Base-by-base conservation (phyloP, 805 yeast genomes). In the Candida pseudoglaebosa region DNA sequence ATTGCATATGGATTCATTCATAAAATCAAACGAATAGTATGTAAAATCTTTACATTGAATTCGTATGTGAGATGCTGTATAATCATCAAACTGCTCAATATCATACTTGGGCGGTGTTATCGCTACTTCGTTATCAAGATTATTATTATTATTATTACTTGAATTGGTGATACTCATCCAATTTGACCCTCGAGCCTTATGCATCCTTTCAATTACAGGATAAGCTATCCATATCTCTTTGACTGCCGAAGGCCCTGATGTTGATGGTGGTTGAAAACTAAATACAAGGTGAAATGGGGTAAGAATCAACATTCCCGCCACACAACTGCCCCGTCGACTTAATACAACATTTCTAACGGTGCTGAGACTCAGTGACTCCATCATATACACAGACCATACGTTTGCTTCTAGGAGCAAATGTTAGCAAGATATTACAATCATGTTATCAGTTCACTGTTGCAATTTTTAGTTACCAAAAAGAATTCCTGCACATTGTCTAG, bases 211-310 rank as follows among this genome's bases (percentile, higher is more conserved):
- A 22, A 90, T 80, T 45, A 89, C 77, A 1, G 97, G 96, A 59
- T 88, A 91, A 42, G 95, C 84, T 21, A 88, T 73, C 99, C 98
- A 93, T 21, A 87, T 76, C 57, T 93, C 98, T 41, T 79, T 67
- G 15, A 26, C 29, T 9, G 29, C 29, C 29, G 15, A 13, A 10
- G 29, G 29, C 6, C 29, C 29, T 6, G 67, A 53, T 17, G 29
- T 17, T 16, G 24, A 9, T 17, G 9, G 18, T 6, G 50, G 50
- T 16, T 35, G 24, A 40, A 65, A 68, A 24, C 62, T 57, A 46
- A 68, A 68, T 6, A 68, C 70, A 41, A 67, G 54, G 46, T 68
- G 74, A 42, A 48, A 54, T 2, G 59, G 53, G 3, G 70, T 59
- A 24, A 68, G 50, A 5, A 61, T 43, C n/a, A 68, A 54, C n/a